Evolutionary conservation across 495 filamentous ascomycete genomes (phyloP), one percentile per base, ranked within the genome.

Genomic region (Astrothelium macrocarpum): DNA sequence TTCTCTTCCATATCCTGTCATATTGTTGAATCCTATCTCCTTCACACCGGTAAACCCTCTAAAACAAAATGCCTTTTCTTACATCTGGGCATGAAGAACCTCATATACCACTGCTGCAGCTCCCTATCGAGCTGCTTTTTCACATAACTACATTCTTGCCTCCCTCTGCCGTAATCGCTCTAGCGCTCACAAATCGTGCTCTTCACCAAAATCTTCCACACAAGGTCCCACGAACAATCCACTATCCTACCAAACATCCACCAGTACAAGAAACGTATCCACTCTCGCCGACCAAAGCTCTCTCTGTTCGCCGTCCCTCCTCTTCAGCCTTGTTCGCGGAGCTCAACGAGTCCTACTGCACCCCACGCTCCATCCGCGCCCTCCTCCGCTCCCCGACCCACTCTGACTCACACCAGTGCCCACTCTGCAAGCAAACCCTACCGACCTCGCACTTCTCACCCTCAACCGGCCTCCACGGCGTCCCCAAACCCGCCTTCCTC

Each of bases 361-460:
- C 25, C 67, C 63, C 31, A 60, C 67, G 14, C 62, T 67, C 34
- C 46, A 66, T 67, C 53, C 66, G 62, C 1, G 59, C 62, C 1
- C 66, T 67, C 53, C 63, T 65, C 11, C n/a, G 42, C 3, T 18
- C 7, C 59, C 53, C 64, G 29, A 32, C 61, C 10, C 43, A 49
- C 5, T 45, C 46, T 1, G 65, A 46, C n/a, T 43, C 39, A 12
- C 65, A 53, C 31, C 53, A 67, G 43, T 71, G 69, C 43, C 43
- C 64, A 12, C 65, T 68, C 58, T 71, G 69, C 65, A 71, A 69
- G 49, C 31, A 53, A 1, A 26, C 49, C 18, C 67, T 67, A 26
- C 67, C 69, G 2, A 10, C 43, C 10, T 0, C 16, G 12, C 56
- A 63, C 23, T 71, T 71, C 61, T 5, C 20, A 5, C 9, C 5